phyloP scores from a whole-genome alignment of 2,329 filamentous ascomycete genomes.

The Epichloe festucae region DNA sequence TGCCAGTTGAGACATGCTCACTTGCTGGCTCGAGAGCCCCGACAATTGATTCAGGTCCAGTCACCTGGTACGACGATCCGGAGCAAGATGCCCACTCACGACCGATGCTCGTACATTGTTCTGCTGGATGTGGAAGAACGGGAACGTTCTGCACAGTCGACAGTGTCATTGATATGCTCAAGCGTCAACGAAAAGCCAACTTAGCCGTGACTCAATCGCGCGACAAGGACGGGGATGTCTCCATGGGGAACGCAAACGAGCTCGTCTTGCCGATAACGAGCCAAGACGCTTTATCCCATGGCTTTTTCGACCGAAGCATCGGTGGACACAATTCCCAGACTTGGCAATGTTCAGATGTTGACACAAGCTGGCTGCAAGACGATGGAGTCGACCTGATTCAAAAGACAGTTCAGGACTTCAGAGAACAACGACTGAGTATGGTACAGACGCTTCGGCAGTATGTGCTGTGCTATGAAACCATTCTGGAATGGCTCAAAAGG shows the following conservation, averaged over 20 bases:
- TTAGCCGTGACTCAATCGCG: constrained; percentile 9
- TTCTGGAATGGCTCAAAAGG: constrained; percentile 69
- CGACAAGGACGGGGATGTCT: constrained; percentile 31
- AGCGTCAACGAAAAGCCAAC: constrained; percentile 53
- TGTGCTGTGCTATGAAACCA: constrained; percentile 91
- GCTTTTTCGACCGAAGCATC: constrained; percentile 8
- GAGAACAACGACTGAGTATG: constrained; percentile 83
- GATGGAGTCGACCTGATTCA: constrained; percentile 68
- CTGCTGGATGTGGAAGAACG: constrained; percentile 87
- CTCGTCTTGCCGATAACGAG: constrained; percentile 16
- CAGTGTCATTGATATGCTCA: constrained; percentile 90
- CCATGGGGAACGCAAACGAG: constrained; percentile 26
- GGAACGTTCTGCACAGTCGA: constrained; percentile 96
- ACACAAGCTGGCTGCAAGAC: constrained; percentile 54
- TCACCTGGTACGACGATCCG: constrained; percentile 45
- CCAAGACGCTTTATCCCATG: constrained; percentile 12
- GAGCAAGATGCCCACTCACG: constrained; percentile 39
- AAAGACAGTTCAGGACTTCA: constrained; percentile 81
- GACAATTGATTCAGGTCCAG: constrained; percentile 17
- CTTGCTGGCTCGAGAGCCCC: constrained; percentile 19
- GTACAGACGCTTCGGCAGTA: constrained; percentile 89
- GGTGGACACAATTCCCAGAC: constrained; percentile 2
- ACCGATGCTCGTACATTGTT: constrained; percentile 87
- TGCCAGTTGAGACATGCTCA: constrained; percentile 31
- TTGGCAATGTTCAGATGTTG: constrained; percentile 13